A percentile compares a stretch with the other conserved stretches of the same genome.
phyloP scores from a whole-genome alignment of 2,329 filamentous ascomycete genomes.

The Moelleriella libera region DNA sequence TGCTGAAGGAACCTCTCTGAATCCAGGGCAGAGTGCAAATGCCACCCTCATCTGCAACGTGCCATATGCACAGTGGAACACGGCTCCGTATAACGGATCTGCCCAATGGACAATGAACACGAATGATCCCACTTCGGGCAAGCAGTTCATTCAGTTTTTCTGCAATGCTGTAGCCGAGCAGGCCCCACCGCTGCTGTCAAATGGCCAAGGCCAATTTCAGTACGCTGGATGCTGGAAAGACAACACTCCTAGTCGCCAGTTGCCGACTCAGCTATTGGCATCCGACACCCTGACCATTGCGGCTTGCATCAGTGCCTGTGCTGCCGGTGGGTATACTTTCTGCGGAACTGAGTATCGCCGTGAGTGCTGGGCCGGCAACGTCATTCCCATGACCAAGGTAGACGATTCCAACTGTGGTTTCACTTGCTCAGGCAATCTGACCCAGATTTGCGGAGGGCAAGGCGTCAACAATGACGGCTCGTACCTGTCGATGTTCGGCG shows the following conservation, averaged over 20 bases:
- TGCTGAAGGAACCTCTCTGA: conserved; percentile 38
- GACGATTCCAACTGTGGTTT: conserved; percentile 35
- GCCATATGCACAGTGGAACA: conserved; percentile 42
- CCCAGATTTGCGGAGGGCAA: conserved; percentile 39
- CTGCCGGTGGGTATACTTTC: conserved; percentile 19
- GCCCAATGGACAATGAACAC: conserved; percentile 44
- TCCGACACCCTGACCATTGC: conserved; percentile 25
- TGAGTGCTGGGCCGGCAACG: conserved; percentile 41
- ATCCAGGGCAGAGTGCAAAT: conserved; percentile 32
- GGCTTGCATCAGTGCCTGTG: conserved; percentile 30
- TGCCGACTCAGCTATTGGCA: conserved; percentile 26
- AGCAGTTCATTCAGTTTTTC: conserved; percentile 35
- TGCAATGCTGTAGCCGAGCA: conserved; percentile 39
- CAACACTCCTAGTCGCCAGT: conserved; percentile 38
- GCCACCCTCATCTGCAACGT: conserved; percentile 40
- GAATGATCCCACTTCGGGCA: conserved; percentile 35
- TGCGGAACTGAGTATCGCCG: conserved; percentile 34
- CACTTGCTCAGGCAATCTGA: conserved; percentile 31
- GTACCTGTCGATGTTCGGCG: conserved; percentile 35
- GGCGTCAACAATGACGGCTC: conserved; percentile 19
- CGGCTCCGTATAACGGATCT: conserved; percentile 30
- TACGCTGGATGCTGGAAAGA: conserved; percentile 43
- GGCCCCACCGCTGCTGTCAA: conserved; percentile 28
- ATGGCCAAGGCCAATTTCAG: conserved; percentile 31
- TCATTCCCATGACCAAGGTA: conserved; percentile 27